These are phyloP conservation scores for Kluyveromyces sp. DNA, from an alignment of 1,139 yeast species.

Conservation along the genomic window DNA sequence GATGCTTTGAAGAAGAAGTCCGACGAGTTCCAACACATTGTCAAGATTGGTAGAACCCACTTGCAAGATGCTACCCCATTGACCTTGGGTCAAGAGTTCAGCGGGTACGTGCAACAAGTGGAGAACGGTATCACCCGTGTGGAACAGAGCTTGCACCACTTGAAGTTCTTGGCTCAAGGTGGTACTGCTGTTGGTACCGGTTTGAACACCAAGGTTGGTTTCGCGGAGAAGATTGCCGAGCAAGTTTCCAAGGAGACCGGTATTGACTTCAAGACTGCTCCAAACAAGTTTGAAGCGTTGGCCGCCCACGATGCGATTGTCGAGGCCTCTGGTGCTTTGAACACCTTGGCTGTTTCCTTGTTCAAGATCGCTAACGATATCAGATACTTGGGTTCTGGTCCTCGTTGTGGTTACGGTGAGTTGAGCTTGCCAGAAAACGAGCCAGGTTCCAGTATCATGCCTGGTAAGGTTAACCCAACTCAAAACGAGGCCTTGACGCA, in stretches of 20 bases:
- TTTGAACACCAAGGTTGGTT: slow-evolving; percentile 83
- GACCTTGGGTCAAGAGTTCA: slow-evolving; percentile 95
- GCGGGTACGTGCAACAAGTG: slow-evolving; percentile 91
- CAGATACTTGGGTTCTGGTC: slow-evolving; percentile 97
- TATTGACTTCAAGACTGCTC: slow-evolving; percentile 83
- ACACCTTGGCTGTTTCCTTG: slow-evolving; percentile 87
- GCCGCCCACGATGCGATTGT: slow-evolving; percentile 99
- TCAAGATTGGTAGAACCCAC: slow-evolving; percentile 98
- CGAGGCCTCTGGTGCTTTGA: slow-evolving; percentile 94
- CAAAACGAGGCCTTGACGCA: slow-evolving; percentile 98
- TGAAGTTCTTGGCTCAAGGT: slow-evolving; percentile 89
- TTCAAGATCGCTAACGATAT: slow-evolving; percentile 97
- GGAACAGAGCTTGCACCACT: slow-evolving; percentile 64
- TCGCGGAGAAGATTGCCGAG: slow-evolving; percentile 58
- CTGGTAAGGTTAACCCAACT: slow-evolving; percentile 98
- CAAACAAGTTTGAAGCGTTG: slow-evolving; percentile 96
- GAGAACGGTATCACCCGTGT: slow-evolving; percentile 85
- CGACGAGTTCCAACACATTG: slow-evolving; percentile 76
- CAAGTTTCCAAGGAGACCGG: slow-evolving; percentile 75
- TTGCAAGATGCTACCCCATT: slow-evolving; percentile 98
- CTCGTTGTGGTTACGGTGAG: slow-evolving; percentile 98
- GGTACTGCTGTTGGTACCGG: slow-evolving; percentile 99
- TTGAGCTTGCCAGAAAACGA: slow-evolving; percentile 93
- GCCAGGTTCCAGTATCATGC: slow-evolving; percentile 99
- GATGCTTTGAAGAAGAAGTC: slow-evolving; percentile 70